phyloP scores from a whole-genome alignment of 306 rosid genomes.

The Parietaria judaica region DNA sequence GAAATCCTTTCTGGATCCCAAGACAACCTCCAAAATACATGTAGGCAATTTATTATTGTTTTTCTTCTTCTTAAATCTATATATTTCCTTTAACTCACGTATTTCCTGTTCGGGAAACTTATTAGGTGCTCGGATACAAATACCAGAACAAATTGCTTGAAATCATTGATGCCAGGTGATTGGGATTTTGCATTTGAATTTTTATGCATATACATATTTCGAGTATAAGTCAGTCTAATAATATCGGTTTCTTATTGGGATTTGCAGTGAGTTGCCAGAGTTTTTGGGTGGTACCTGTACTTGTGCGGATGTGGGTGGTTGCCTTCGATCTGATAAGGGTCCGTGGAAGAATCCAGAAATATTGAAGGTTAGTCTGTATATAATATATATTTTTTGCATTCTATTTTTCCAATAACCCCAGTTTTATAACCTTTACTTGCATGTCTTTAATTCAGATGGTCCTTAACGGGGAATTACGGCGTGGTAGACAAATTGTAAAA shows the following conservation, averaged over 20 bases:
- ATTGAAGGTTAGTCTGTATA: slow-evolving; percentile 50
- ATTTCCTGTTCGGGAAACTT: slow-evolving; percentile 15
- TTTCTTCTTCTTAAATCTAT: slow-evolving; percentile 7
- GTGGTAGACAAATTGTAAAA: slow-evolving; percentile 84
- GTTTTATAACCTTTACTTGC: slow-evolving; percentile 14
- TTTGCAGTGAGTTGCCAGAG: slow-evolving; percentile 86
- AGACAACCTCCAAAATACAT: slow-evolving; percentile 91
- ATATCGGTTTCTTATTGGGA: slow-evolving; percentile 5
- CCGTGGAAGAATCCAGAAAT: slow-evolving; percentile 96
- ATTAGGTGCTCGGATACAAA: slow-evolving; percentile 93
- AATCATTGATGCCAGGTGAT: slow-evolving; percentile 83
- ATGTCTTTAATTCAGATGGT: slow-evolving; percentile 52
- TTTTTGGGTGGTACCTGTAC: slow-evolving; percentile 92
- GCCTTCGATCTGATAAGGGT: slow-evolving; percentile 94
- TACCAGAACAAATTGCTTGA: slow-evolving; percentile 90
- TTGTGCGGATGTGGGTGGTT: slow-evolving; percentile 84
- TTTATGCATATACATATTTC: not conserved
- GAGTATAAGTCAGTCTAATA: not conserved
- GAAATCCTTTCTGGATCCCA: slow-evolving; percentile 88
- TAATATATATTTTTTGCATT: slow-evolving; percentile 11
- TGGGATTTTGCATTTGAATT: not conserved
- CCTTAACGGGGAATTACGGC: slow-evolving; percentile 64
- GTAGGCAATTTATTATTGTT: slow-evolving; percentile 34
- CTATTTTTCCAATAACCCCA: not conserved
- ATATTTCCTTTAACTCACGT: not conserved